Evolutionary conservation across 345 rosid genomes (phyloP).

Genomic region (Cardamine resedifolia): DNA sequence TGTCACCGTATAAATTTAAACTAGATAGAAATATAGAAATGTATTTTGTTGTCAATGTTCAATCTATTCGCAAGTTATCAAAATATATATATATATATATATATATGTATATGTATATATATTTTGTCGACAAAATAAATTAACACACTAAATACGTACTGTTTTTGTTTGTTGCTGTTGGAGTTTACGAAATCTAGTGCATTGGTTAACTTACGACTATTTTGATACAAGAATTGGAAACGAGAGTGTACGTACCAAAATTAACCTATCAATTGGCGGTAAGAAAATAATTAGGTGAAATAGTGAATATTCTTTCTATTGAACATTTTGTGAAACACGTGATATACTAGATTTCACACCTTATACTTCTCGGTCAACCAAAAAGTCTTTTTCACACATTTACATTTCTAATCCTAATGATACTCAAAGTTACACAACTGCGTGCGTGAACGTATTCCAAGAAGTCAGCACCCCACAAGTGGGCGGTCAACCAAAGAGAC

Average conservation of each 20-base stretch:
- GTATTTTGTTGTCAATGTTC: no score
- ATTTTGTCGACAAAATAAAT: background rate
- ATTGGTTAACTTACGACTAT: background rate
- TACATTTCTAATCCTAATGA: background rate
- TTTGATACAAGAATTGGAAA: background rate
- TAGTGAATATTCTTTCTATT: conserved; percentile 7
- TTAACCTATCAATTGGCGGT: background rate
- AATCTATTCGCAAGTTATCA: no score
- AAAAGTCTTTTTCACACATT: background rate
- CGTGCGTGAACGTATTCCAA: conserved; percentile 17
- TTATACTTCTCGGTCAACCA: background rate
- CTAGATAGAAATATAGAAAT: background rate
- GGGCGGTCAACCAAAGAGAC: conserved; percentile 34
- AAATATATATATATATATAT: no score
- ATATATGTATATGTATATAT: no score
- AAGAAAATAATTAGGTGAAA: conserved; percentile 10
- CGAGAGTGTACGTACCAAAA: background rate
- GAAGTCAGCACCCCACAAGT: conserved; percentile 3
- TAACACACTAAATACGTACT: background rate
- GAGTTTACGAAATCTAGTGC: background rate
- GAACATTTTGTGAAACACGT: conserved; percentile 17
- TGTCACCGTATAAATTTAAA: background rate
- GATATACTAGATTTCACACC: background rate
- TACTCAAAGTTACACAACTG: conserved; percentile 5
- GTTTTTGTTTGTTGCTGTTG: background rate